Percentiles rank a stretch among this genome's conserved stretches.
Conservation (phyloP, 1,284 basidiomycete genomes). For the Waitea zeae region DNA sequence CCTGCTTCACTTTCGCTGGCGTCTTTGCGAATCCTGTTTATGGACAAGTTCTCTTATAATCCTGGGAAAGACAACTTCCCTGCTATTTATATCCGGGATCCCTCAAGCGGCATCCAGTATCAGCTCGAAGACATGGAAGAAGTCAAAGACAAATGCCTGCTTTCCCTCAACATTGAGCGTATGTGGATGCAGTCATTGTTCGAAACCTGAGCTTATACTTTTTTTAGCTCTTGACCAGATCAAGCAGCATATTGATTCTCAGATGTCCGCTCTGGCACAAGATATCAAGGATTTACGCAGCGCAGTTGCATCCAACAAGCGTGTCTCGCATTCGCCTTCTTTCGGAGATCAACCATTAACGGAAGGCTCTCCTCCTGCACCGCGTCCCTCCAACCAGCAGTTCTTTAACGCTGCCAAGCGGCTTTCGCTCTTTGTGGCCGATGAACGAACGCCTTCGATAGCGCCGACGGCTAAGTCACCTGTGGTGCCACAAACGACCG, state of each 20-base stretch:
- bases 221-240: constrained; percentile 88
- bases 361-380: constrained; percentile 37
- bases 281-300: constrained; percentile 85
- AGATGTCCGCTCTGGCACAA: constrained; percentile 72
- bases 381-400: constrained; percentile 55
- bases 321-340: constrained; percentile 21
- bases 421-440: constrained; percentile 41
- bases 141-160: constrained; percentile 71
- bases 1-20: constrained; percentile 54
- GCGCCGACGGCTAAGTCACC: too few relatives aligned
- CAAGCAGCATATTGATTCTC: constrained; percentile 91
- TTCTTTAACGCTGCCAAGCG: constrained; percentile 55
- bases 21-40: constrained; percentile 76
- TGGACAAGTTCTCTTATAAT: constrained; percentile 91
- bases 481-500: constrained; percentile 14
- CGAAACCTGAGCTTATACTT: constrained; percentile 5
- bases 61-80: constrained; percentile 90
- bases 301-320: constrained; percentile 34
- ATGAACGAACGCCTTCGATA: constrained; percentile 15
- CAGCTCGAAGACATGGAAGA: constrained; percentile 95
- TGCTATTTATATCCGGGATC: constrained; percentile 89
- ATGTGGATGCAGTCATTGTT: constrained; percentile 18
- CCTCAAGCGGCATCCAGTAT: constrained; percentile 82
- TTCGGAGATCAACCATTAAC: constrained; percentile 37
- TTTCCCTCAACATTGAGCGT: constrained; percentile 96